Conservation (phyloP, 1,284 basidiomycete genomes). For the Microstroma glucosiphilum region DNA sequence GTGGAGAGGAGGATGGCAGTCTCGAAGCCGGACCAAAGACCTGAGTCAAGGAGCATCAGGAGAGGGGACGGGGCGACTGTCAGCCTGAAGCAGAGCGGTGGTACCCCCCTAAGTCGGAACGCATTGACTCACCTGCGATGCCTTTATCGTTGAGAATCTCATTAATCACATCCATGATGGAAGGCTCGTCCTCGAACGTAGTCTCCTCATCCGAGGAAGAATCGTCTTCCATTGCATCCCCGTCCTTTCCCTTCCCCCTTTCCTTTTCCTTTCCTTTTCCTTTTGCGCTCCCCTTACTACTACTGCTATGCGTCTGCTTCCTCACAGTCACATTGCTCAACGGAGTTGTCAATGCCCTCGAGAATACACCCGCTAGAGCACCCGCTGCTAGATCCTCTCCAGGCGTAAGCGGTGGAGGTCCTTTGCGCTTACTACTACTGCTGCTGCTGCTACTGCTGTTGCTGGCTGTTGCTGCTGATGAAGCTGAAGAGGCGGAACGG, state of each 20-base stretch:
- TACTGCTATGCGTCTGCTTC: slow-evolving; percentile 50
- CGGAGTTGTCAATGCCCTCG: slow-evolving; percentile 53
- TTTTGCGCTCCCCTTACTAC: slow-evolving; percentile 20
- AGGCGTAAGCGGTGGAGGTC: slow-evolving; percentile 36
- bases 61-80: not conserved
- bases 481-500: slow-evolving; percentile 8
- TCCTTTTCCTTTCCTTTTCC: slow-evolving; percentile 16
- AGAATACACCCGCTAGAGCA: slow-evolving; percentile 52
- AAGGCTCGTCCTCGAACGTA: slow-evolving; percentile 39
- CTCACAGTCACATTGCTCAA: slow-evolving; percentile 55
- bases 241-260: slow-evolving; percentile 6
- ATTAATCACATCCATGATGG: slow-evolving; percentile 35
- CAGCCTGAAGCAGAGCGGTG: not conserved
- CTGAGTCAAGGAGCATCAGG: slow-evolving; percentile 19
- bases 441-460: not conserved
- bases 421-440: slow-evolving; percentile 9
- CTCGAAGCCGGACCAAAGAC: slow-evolving; percentile 52
- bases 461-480: slow-evolving; percentile 4
- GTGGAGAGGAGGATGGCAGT: slow-evolving; percentile 49
- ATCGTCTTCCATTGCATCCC: slow-evolving; percentile 15
- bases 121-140: slow-evolving; percentile 15
- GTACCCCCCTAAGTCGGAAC: no score
- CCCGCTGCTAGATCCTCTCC: slow-evolving; percentile 54
- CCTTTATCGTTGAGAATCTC: slow-evolving; percentile 52
- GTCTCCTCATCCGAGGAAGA: slow-evolving; percentile 39